Evolutionary conservation across 352 stramenopile species (phyloP).

Genomic region (Phytophthora ramorum): DNA sequence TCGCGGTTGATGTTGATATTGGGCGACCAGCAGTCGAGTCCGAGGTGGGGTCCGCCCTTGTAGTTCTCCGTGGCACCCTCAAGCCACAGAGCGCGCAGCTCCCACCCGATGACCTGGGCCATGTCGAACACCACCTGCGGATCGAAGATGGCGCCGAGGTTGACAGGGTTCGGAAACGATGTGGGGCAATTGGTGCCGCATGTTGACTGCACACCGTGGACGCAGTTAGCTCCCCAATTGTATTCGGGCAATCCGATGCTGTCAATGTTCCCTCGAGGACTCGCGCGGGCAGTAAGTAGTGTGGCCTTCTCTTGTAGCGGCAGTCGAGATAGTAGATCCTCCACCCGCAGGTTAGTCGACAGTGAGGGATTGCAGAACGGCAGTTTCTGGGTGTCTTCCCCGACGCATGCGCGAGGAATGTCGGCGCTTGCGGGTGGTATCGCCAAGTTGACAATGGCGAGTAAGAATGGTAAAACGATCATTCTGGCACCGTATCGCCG

Average conservation of each 20-base stretch:
- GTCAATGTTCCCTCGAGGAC: constrained; percentile 74
- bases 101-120: constrained; percentile 87
- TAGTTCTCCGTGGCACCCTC: constrained; percentile 82
- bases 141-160: constrained; percentile 91
- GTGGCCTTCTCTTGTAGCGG: constrained; percentile 80
- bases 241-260: too few relatives aligned
- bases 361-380: constrained; percentile 56
- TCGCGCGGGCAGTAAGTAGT: constrained; percentile 74
- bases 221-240: constrained; percentile 94
- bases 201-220: constrained; percentile 93
- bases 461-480: background rate
- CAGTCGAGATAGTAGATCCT: constrained; percentile 74
- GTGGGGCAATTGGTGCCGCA: constrained; percentile 83
- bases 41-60: constrained; percentile 63
- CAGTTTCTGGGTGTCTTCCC: constrained; percentile 28
- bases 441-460: background rate
- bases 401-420: constrained; percentile 59
- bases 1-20: constrained; percentile 97
- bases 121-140: constrained; percentile 77
- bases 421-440: background rate
- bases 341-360: constrained; percentile 53
- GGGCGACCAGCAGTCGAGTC: constrained; percentile 94
- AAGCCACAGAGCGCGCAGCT: constrained; percentile 81
- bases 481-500: background rate
- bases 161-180: constrained; percentile 92